Conservation (phyloP, 169 alveolate species). For the Cyclospora cayetanensis region DNA sequence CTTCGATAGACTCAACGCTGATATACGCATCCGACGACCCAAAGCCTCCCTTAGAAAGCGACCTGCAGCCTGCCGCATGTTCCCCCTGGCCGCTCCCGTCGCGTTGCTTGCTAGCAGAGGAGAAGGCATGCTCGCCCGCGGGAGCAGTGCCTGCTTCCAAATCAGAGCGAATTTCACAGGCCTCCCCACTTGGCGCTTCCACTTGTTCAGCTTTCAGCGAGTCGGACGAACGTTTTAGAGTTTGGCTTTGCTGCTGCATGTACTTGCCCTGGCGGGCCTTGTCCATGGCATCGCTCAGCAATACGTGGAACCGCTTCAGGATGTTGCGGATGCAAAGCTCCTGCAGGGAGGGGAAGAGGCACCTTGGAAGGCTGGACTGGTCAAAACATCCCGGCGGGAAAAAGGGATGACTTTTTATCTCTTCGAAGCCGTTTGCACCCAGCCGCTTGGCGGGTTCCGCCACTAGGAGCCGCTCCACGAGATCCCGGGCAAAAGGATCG, state of each 20-base stretch:
- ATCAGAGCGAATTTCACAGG: too few relatives aligned
- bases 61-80: too few relatives aligned
- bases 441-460: constrained; percentile 79
- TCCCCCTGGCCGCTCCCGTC: too few relatives aligned
- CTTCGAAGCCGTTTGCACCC: constrained; percentile 71
- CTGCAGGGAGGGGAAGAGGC: background rate
- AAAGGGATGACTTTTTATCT: constrained; percentile 75
- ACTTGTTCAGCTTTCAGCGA: too few relatives aligned
- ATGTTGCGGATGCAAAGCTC: background rate
- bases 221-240: too few relatives aligned
- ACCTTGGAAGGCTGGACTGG: background rate
- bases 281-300: background rate
- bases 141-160: too few relatives aligned
- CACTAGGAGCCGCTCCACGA: constrained; percentile 75
- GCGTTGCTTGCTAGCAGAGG: too few relatives aligned
- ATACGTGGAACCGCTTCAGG: background rate
- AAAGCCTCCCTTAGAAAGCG: too few relatives aligned
- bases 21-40: too few relatives aligned
- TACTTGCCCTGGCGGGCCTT: background rate
- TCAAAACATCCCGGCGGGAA: constrained; percentile 15
- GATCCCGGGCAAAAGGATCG: constrained; percentile 75
- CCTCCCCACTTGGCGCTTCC: too few relatives aligned
- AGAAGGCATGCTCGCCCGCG: too few relatives aligned
- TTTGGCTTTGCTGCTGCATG: too few relatives aligned
- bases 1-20: background rate